Conservation (phyloP, 2,329 filamentous ascomycete genomes). For the Microcyclospora pomicola region DNA sequence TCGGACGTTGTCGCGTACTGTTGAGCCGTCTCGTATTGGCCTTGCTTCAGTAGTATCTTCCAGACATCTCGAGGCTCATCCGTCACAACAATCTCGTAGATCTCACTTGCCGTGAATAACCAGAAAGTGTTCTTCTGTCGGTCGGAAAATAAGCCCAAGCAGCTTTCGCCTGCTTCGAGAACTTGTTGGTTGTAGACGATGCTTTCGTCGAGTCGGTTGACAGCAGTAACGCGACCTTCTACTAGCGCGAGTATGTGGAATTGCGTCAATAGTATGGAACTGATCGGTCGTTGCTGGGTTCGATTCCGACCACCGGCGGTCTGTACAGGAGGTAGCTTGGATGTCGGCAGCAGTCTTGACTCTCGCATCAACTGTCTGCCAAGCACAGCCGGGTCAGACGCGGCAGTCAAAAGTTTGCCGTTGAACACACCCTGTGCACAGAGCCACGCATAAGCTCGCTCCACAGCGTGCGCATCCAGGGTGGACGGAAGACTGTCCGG, state of each 20-base stretch:
- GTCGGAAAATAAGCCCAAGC: constrained; percentile 76
- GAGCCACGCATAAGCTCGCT: constrained; percentile 81
- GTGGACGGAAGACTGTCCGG: constrained; percentile 32
- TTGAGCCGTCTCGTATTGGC: constrained; percentile 79
- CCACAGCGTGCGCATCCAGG: constrained; percentile 22
- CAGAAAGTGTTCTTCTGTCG: constrained; percentile 94
- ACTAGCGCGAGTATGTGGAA: constrained; percentile 84
- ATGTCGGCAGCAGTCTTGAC: constrained; percentile 61
- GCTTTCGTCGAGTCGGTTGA: constrained; percentile 74
- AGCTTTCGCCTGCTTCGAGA: constrained; percentile 62
- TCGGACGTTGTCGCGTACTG: constrained; percentile 65
- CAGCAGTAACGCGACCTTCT: constrained; percentile 67
- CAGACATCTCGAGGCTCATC: constrained; percentile 89
- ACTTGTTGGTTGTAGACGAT: constrained; percentile 81
- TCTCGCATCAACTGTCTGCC: constrained; percentile 64
- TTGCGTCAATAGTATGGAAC: constrained; percentile 72
- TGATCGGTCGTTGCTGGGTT: constrained; percentile 56
- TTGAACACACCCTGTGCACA: constrained; percentile 76
- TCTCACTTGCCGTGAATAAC: constrained; percentile 82
- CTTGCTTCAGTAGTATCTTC: constrained; percentile 78
- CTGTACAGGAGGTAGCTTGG: constrained; percentile 58
- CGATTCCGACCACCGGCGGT: constrained; percentile 50
- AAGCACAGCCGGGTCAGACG: constrained; percentile 48
- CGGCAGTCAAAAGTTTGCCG: constrained; percentile 52
- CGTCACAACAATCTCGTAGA: constrained; percentile 82